These are phyloP conservation scores for Penicillium soppii DNA, from an alignment of 495 filamentous ascomycete genomes.

Conservation along the genomic window DNA sequence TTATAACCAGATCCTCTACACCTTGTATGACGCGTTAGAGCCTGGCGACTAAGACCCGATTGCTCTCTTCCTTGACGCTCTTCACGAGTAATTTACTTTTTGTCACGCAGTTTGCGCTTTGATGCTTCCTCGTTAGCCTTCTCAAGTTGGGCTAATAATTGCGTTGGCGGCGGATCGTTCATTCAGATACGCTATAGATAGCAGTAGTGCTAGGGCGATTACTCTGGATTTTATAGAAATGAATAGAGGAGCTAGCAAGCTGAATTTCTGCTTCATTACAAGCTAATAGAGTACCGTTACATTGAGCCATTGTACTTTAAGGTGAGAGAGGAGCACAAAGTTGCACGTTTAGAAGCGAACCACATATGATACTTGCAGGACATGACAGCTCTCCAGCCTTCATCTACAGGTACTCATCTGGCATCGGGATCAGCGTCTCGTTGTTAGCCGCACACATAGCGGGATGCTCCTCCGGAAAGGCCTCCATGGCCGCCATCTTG, in stretches of 20 bases:
- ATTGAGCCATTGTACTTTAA: neutral
- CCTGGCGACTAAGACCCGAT: no score
- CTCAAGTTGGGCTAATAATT: neutral
- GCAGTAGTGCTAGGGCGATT: neutral
- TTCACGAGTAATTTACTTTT: no score
- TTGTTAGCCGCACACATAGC: constrained; percentile 1
- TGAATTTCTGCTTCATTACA: neutral
- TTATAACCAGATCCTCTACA: no score
- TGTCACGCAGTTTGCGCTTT: no score
- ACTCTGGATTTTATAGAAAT: neutral
- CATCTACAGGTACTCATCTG: neutral
- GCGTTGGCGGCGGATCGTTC: neutral
- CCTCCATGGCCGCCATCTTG: neutral
- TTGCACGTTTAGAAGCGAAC: neutral
- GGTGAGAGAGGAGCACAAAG: neutral
- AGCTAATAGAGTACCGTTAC: neutral
- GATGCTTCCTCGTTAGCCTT: neutral
- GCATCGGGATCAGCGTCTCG: neutral
- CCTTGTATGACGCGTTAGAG: no score
- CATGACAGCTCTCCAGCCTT: neutral
- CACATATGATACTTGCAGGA: neutral
- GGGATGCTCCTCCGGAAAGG: neutral
- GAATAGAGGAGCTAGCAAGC: neutral
- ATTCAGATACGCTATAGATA: neutral
- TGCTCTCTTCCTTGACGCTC: no score